Evolutionary conservation across 306 rosid species (phyloP).

Genomic region (Fragaria iinumae): DNA sequence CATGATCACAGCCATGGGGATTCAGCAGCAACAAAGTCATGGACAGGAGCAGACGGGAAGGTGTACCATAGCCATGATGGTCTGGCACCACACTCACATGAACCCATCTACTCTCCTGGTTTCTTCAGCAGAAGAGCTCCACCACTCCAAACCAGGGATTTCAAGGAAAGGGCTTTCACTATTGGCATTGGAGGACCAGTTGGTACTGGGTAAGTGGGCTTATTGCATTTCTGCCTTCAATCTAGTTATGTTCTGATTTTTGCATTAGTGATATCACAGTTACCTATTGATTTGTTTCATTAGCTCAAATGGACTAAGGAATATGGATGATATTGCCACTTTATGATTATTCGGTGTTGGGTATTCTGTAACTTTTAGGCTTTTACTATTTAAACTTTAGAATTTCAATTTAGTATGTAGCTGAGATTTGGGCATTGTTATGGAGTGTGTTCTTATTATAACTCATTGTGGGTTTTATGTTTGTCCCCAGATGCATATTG

Average conservation of each 20-base stretch:
- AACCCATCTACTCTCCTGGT: slow-evolving; percentile 91
- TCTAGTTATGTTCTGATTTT: background rate
- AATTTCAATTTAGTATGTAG: background rate
- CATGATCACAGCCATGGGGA: slow-evolving; percentile 38
- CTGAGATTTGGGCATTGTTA: background rate
- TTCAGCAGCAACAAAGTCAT: slow-evolving; percentile 38
- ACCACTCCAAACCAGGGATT: slow-evolving; percentile 57
- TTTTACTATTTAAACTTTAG: background rate
- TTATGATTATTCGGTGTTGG: background rate
- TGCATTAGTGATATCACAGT: background rate
- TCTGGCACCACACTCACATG: slow-evolving; percentile 95
- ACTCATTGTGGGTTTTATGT: background rate
- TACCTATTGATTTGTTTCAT: background rate
- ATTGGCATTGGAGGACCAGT: slow-evolving; percentile 97
- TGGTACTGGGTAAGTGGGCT: slow-evolving; percentile 94
- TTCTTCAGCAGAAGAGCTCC: slow-evolving; percentile 88
- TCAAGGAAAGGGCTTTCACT: slow-evolving; percentile 88
- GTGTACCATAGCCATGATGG: slow-evolving; percentile 95
- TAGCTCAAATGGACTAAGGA: background rate
- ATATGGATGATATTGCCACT: background rate
- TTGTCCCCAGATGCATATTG: background rate
- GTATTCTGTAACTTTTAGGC: background rate
- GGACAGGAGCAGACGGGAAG: slow-evolving; percentile 75
- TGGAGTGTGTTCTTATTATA: background rate
- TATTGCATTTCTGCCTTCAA: slow-evolving; percentile 3